Base-by-base conservation (phyloP, 176 grass and related monocot genomes). In the Alloteropsis semialata region DNA sequence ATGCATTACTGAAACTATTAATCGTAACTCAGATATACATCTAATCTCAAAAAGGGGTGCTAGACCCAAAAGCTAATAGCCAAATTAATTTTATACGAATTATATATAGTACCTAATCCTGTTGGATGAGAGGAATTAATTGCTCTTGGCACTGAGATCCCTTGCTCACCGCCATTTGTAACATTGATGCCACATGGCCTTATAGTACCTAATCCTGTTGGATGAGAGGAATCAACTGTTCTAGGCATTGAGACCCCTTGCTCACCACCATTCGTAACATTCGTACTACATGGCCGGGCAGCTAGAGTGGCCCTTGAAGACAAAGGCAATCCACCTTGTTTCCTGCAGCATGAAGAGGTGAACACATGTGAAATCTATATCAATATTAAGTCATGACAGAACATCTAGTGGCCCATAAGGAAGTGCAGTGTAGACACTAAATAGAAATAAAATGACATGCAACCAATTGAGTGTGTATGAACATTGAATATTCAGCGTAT, bases 271-370 rank as follows among this genome's bases (percentile, higher is more conserved):
- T 79, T 75, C 68, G 81, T 69, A 25, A 48, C 34, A 85, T 79
- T 67, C 33, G 21, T 54, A 49, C 65, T 86, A 81, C 36, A 43
- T 74, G 92, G 76, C 96, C 96, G 95, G 38, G 96, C 96, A 79
- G 92, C 92, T 75, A 87, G 72, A 69, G 86, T 82, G 76, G 91
- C 92, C 41, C 85, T 94, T 30, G 55, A 82, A 82, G 91, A 79
- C 49, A 98, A 88, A 61, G 84, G 66, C 55, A 89, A 33, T 77
- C 77, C 75, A 76, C 88, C 82, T 68, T 91, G 90, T 88, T 95
- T 98, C 81, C 91, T 98, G 83, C 48, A 78, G 18, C 45, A 78
- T 76, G 44, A 90, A 84, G 75, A 74, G 78, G 5, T 55, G 45
- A 57, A 88, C 11, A 70, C 72, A 65, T 55, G 37, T 75, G 34